phyloP scores from a whole-genome alignment of 2,329 filamentous ascomycete species.

The Hypoxylon sp. region DNA sequence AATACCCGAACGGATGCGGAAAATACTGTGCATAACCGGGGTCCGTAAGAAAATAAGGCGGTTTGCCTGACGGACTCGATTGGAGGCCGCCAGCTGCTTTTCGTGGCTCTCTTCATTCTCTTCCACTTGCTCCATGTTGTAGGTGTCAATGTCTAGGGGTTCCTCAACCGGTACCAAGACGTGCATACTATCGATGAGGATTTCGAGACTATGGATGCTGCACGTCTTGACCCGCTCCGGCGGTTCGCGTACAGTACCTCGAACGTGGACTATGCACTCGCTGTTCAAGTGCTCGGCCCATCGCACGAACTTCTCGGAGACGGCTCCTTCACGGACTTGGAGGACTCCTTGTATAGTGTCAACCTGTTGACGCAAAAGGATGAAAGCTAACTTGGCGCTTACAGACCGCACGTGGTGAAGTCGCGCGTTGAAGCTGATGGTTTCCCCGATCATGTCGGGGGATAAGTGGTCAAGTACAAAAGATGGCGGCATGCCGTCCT shows the following conservation, averaged over 20 bases:
- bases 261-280: slow-evolving; percentile 83
- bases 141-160: slow-evolving; percentile 64
- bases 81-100: slow-evolving; percentile 71
- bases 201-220: slow-evolving; percentile 79
- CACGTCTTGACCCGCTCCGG: slow-evolving; percentile 81
- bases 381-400: slow-evolving; percentile 84
- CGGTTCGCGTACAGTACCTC: slow-evolving; percentile 78
- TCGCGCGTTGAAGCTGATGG: slow-evolving; percentile 76
- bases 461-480: slow-evolving; percentile 44
- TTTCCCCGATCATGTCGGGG: slow-evolving; percentile 67
- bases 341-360: slow-evolving; percentile 88
- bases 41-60: slow-evolving; percentile 87
- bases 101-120: slow-evolving; percentile 52
- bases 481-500: slow-evolving; percentile 58
- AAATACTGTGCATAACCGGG: slow-evolving; percentile 87
- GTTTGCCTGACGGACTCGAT: slow-evolving; percentile 78
- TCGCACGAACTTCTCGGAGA: slow-evolving; percentile 81
- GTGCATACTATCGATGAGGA: slow-evolving; percentile 72
- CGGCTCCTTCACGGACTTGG: slow-evolving; percentile 63
- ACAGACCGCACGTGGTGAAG: slow-evolving; percentile 84
- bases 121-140: slow-evolving; percentile 58
- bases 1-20: slow-evolving; percentile 85
- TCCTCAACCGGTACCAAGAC: slow-evolving; percentile 63
- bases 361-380: slow-evolving; percentile 87
- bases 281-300: slow-evolving; percentile 87